phyloP scores from a whole-genome alignment of 441 rosid genomes.

The Macaranga tanarius region DNA sequence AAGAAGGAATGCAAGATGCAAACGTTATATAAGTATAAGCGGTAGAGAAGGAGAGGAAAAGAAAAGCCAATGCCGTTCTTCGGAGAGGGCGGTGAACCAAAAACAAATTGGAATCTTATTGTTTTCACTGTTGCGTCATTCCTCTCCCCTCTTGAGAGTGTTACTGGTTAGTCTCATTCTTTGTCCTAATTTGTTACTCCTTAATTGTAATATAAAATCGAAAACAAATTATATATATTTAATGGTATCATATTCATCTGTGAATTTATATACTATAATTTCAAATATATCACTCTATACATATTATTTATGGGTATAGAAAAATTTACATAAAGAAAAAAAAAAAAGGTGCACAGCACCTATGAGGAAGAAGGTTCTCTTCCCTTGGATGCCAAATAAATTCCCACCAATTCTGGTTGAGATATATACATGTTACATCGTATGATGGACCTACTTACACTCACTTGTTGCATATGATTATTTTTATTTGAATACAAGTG shows the following conservation, averaged over 20 bases:
- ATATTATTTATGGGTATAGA: too few species aligned
- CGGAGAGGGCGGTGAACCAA: conserved; percentile 13
- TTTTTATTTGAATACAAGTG: not conserved
- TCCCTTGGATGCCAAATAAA: conserved; percentile 27
- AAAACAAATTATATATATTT: too few species aligned
- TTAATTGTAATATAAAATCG: not conserved
- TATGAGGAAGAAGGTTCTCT: conserved; percentile 21
- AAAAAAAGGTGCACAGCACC: not conserved
- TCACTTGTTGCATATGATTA: not conserved
- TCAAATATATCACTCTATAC: not conserved
- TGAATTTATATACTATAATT: too few species aligned
- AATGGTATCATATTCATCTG: too few species aligned
- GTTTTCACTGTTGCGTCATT: conserved; percentile 34
- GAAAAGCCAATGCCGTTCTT: conserved; percentile 32
- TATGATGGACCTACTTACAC: not conserved
- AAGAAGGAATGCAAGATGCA: not conserved
- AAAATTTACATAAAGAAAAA: not conserved
- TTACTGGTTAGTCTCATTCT: conserved; percentile 9
- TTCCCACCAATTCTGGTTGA: conserved; percentile 25
- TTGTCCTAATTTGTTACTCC: conserved; percentile 1
- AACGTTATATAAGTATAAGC: conserved; percentile 5
- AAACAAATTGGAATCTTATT: conserved; percentile 21
- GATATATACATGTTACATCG: conserved; percentile 6
- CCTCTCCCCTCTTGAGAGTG: conserved; percentile 5
- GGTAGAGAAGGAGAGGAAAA: not conserved